Evolutionary conservation across 2,329 filamentous ascomycete genomes (phyloP).

Genomic region (Ophiocordyceps camponoti-saundersi): DNA sequence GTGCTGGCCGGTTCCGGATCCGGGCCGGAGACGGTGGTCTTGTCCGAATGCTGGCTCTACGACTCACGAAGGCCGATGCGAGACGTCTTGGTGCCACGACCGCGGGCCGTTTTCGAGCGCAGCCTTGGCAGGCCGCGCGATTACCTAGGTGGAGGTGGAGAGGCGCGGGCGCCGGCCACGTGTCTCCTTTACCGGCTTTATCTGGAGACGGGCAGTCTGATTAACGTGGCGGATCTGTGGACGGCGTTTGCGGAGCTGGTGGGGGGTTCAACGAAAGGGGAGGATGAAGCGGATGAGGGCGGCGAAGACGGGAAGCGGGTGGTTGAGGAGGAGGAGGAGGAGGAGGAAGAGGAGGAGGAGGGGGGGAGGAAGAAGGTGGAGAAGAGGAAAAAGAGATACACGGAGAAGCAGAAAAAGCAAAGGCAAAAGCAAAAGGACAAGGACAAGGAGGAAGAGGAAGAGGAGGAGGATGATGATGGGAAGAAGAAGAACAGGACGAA

Average conservation of each 20-base stretch:
- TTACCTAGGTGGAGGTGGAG: constrained; percentile 40
- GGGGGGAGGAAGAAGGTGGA: constrained; percentile 26
- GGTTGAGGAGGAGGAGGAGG: constrained; percentile 46
- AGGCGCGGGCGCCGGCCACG: constrained; percentile 44
- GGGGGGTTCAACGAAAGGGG: constrained; percentile 17
- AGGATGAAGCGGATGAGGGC: constrained; percentile 22
- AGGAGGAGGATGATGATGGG: constrained; percentile 27
- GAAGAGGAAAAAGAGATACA: too few relatives aligned
- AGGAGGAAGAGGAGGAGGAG: constrained; percentile 10
- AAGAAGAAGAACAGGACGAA: constrained; percentile 20
- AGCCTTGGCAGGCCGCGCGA: constrained; percentile 58
- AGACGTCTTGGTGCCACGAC: constrained; percentile 60
- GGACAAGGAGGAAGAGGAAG: constrained; percentile 31
- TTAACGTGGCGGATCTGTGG: constrained; percentile 71
- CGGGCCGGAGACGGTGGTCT: constrained; percentile 22
- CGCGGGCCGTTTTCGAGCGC: constrained; percentile 53
- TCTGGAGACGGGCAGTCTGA: constrained; percentile 55
- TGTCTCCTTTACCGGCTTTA: constrained; percentile 67
- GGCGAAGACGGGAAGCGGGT: too few relatives aligned
- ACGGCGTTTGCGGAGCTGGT: constrained; percentile 54
- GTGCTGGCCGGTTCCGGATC: constrained; percentile 6
- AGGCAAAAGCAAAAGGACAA: constrained; percentile 14
- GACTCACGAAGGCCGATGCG: constrained; percentile 51
- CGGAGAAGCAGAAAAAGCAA: constrained; percentile 40
- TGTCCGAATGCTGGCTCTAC: constrained; percentile 62